Base-by-base conservation (phyloP, 192 early-diverging fungal species). In the Podila horticola region DNA sequence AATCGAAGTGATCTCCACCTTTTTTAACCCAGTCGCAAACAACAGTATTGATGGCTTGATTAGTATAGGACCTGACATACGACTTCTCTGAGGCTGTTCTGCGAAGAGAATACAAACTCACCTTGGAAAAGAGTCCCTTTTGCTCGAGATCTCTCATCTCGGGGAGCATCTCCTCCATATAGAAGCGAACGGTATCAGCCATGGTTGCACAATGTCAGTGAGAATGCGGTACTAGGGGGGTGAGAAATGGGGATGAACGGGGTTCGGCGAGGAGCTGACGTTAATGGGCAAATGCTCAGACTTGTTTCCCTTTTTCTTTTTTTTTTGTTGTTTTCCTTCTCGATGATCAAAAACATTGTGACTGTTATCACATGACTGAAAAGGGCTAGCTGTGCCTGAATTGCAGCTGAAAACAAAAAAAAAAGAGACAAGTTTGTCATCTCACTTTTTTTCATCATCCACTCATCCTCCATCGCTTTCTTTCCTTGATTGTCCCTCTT, bases 141-240 rank as follows among this genome's bases (percentile, higher is more conserved):
- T 91, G 89, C 86, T 95, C 93, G 31, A 96, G 86, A 82, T 97
- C 97, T 79, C 96, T 89, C 49, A 98, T 88, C 87, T 97, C 97
- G 28, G 93, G 93, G 49, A 97, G 87, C 95, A 97, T 97, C 79
- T 89, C 87, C 89, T 97, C 97, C 65, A 99, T 91, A 68, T 95
- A 93, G 86, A 90, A 95, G 82, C 95, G 93, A 24, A 97, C 96
- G 26, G 84, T 88, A 68, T 96, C 97, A 10, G 96, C 96, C 96
- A 97, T 98, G 60, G 52, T 88, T 79, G 61, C 20, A 26, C 20
- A 55, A 55, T 55, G 52, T 55, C 22, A 55, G 52, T 22, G 24
- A 20, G 64, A 57, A 26, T 45, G 31, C n/a, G 22, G 45, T 58
- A n/a, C 20, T 15, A 12, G 51, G 26, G 12, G 58, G 57, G 31